Conservation (phyloP, 306 rosid species). For the Lathyrus aphaca region DNA sequence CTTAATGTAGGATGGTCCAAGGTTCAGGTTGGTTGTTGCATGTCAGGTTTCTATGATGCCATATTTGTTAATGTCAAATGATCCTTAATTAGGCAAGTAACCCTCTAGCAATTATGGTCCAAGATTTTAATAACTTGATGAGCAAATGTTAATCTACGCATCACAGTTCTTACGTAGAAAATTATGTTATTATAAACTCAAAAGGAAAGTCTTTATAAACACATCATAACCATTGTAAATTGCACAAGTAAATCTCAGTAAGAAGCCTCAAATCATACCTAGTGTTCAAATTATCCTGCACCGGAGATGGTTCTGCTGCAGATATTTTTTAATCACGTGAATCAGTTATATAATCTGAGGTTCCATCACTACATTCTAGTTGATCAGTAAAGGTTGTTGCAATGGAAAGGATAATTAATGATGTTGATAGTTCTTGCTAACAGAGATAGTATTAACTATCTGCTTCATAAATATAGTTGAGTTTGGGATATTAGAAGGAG, state of each 20-base stretch:
- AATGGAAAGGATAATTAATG: constrained; percentile 69
- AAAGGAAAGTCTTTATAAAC: constrained; percentile 1
- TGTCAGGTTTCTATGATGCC: constrained; percentile 30
- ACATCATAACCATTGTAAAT: not conserved
- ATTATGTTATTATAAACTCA: constrained; percentile 5
- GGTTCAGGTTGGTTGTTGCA: constrained; percentile 19
- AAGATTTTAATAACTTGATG: constrained; percentile 11
- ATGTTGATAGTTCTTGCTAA: constrained; percentile 68
- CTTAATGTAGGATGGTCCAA: constrained; percentile 16
- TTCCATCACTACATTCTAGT: constrained; percentile 43
- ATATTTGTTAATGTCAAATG: constrained; percentile 24
- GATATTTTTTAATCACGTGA: constrained; percentile 56
- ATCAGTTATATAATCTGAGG: constrained; percentile 45
- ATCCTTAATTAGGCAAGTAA: constrained; percentile 2
- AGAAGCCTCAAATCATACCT: constrained; percentile 51
- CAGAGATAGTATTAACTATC: constrained; percentile 33
- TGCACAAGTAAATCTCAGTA: not conserved
- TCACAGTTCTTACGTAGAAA: constrained; percentile 24
- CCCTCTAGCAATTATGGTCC: constrained; percentile 6
- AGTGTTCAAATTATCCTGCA: constrained; percentile 48
- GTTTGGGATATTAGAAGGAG: constrained; percentile 13
- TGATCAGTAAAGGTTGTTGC: constrained; percentile 65
- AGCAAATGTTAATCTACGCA: constrained; percentile 14
- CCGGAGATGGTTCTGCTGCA: constrained; percentile 59
- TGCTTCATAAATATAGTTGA: constrained; percentile 21